Evolutionary conservation across 2,329 filamentous ascomycete genomes (phyloP), one percentile per base, ranked within the genome.

Genomic region (Periconia sp.): DNA sequence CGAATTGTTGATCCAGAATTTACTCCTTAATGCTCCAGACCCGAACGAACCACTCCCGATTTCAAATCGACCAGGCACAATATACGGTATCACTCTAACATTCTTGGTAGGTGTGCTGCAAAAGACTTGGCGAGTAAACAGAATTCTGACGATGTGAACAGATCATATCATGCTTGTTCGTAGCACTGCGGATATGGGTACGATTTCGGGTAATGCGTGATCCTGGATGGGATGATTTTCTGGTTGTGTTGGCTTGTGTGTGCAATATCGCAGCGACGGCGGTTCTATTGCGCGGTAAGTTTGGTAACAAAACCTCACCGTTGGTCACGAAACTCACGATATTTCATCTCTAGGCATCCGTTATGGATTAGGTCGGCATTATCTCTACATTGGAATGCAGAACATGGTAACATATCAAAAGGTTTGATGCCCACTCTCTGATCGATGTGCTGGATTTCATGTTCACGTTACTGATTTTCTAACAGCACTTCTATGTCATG

Each of bases 191-290:
- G 43, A 48, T 71, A 1, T 71, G 59, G 56, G 65, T 68, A 13
- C 63, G 69, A 3, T 45, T 70, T 19, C 58, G 49, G 14, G 42
- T 71, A 5, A 55, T 72, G 18, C 63, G 59, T n/a, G 64, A 72
- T 47, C 58, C 68, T 3, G 69, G 72, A n/a, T 72, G 66, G 64
- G 72, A 74, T 50, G 72, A 74, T 52, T 49, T 62, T 2, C 66
- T 72, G 14, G 65, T 74, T 1, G 19, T 68, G 2, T 14, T 72
- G 20, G 61, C 70, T 20, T 59, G 57, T 37, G 11, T 59, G 1
- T 48, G 56, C 7, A 68, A 68, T 33, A 69, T 66, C 2, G 59
- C 49, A 45, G 72, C 65, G 15, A 64, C 64, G 7, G 37, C 55
- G 14, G 49, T 55, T 20, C 63, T 70, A 17, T 59, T 67, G 41